Conservation (phyloP, 2,329 filamentous ascomycete genomes). For the Aureobasidium uvarum region DNA sequence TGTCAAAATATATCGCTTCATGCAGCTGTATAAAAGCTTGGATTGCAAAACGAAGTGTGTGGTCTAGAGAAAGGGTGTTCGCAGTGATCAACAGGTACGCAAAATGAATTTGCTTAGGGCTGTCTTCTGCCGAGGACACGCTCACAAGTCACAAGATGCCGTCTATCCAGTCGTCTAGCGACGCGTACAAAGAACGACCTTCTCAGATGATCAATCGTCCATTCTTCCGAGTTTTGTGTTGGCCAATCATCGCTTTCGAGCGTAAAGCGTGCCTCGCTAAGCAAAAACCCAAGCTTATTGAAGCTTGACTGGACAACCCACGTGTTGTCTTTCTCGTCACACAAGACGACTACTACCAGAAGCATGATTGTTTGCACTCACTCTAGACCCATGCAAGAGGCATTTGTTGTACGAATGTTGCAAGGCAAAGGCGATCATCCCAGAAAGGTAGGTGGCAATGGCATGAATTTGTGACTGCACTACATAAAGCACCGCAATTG, state of each 20-base stretch:
- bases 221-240: neutral
- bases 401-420: neutral
- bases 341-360: neutral
- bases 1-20: too few relatives aligned
- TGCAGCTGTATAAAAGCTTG: too few relatives aligned
- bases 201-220: neutral
- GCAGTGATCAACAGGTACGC: neutral
- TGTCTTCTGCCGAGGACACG: neutral
- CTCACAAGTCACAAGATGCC: neutral
- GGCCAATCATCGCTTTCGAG: constrained; percentile 1
- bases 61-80: neutral
- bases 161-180: neutral
- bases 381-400: constrained; percentile 9
- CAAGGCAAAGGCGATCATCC: constrained; percentile 2
- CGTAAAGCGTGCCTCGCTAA: constrained; percentile 19
- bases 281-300: constrained; percentile 12
- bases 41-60: too few relatives aligned
- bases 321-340: constrained; percentile 5
- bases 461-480: neutral
- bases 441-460: constrained; percentile 18
- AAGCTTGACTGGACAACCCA: constrained; percentile 15
- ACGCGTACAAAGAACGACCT: neutral
- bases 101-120: neutral
- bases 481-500: neutral
- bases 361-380: neutral